Conservation (phyloP, 2,329 filamentous ascomycete species). For the Mollisiaceae sp. region DNA sequence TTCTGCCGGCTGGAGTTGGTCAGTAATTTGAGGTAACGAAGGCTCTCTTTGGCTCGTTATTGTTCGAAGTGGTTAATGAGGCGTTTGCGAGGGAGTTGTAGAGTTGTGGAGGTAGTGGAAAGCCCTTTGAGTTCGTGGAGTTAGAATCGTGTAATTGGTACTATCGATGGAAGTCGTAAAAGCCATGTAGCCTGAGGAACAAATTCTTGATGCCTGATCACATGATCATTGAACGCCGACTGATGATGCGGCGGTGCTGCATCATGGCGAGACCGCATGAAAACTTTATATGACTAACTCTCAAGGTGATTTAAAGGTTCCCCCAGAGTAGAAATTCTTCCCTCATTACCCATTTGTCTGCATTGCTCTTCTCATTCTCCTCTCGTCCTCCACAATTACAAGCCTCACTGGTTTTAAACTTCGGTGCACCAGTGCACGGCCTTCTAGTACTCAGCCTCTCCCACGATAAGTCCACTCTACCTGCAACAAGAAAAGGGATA, state of each 20-base stretch:
- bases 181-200: not conserved
- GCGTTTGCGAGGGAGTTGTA: not conserved
- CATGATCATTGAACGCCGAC: not conserved
- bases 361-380: not conserved
- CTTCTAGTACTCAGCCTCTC: slow-evolving; percentile 23
- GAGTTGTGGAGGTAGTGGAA: not conserved
- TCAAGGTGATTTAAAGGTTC: not conserved
- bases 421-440: slow-evolving; percentile 29
- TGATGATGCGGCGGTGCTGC: not conserved
- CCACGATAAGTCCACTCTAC: slow-evolving; percentile 21
- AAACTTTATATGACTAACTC: not conserved
- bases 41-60: not conserved
- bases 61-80: not conserved
- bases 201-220: not conserved
- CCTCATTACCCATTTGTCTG: not conserved
- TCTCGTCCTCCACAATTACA: slow-evolving; percentile 5
- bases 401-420: not conserved
- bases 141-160: not conserved
- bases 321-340: not conserved
- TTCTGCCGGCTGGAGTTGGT: slow-evolving; percentile 24
- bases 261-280: slow-evolving; percentile 4
- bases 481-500: slow-evolving; percentile 22
- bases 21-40: not conserved
- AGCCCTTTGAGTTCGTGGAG: slow-evolving; percentile 1
- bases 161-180: not conserved